Conservation (phyloP, 2,329 filamentous ascomycete genomes). For the Hypoxylon sp. region DNA sequence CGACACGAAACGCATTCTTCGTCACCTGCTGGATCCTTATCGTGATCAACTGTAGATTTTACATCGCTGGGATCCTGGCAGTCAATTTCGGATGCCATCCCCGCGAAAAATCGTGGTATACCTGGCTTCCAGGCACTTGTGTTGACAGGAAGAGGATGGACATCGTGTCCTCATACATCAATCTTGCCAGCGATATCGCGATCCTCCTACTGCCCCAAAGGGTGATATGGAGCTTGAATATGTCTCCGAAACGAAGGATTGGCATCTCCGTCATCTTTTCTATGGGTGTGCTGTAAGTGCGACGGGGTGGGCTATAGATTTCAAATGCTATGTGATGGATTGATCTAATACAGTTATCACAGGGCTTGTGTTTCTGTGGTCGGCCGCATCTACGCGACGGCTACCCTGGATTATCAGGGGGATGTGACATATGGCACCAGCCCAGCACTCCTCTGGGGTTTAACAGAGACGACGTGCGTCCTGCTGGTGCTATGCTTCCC, state of each 20-base stretch:
- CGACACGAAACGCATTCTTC: constrained; percentile 39
- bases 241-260: constrained; percentile 40
- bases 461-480: not conserved
- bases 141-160: constrained; percentile 23
- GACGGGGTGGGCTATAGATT: too few species aligned
- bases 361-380: constrained; percentile 51
- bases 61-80: constrained; percentile 19
- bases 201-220: constrained; percentile 43
- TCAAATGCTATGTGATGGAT: not conserved
- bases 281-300: constrained; percentile 39
- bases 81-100: constrained; percentile 36
- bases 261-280: constrained; percentile 44
- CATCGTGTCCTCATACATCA: constrained; percentile 28
- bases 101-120: constrained; percentile 35
- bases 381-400: not conserved
- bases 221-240: constrained; percentile 43
- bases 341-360: not conserved
- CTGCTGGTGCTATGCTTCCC: not conserved
- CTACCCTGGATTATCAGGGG: not conserved
- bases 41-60: constrained; percentile 31
- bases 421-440: constrained; percentile 1
- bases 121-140: constrained; percentile 32
- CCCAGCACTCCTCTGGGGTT: not conserved
- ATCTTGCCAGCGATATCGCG: constrained; percentile 37
- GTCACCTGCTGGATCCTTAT: constrained; percentile 32